Evolutionary conservation across 257 asterid genomes (phyloP).

Genomic region (Vinca minor): DNA sequence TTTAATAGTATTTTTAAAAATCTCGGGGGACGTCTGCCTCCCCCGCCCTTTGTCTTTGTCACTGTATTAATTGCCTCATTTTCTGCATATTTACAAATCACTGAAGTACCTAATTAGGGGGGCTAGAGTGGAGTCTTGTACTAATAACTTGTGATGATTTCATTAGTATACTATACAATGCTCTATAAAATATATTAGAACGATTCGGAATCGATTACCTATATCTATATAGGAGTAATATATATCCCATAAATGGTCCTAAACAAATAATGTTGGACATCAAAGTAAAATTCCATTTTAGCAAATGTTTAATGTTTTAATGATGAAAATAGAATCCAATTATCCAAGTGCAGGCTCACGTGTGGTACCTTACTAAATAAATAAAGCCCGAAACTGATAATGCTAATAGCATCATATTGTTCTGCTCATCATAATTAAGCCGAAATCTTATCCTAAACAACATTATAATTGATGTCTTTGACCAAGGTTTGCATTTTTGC

Average conservation of each 20-base stretch:
- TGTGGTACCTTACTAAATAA: constrained; percentile 27
- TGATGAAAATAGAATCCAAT: constrained; percentile 19
- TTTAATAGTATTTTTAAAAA: no score
- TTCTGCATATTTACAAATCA: no score
- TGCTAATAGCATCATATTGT: constrained; percentile 34
- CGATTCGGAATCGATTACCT: no score
- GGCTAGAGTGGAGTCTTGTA: no score
- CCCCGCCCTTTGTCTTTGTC: no score
- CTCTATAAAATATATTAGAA: no score
- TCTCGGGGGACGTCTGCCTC: no score
- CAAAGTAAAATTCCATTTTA: constrained; percentile 12
- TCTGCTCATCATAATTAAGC: constrained; percentile 25
- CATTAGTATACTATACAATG: no score
- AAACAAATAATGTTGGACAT: constrained; percentile 7
- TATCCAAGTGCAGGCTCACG: constrained; percentile 31
- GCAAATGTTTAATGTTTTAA: constrained; percentile 11
- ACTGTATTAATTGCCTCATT: no score
- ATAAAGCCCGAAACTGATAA: constrained; percentile 13
- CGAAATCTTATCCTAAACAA: constrained; percentile 35
- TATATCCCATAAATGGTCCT: neutral
- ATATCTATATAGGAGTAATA: no score
- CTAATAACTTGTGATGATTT: no score
- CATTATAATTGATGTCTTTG: constrained; percentile 35
- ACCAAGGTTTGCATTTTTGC: constrained; percentile 21
- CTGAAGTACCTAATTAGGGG: no score